Base-by-base conservation (phyloP, 306 rosid species). In the Lathyrus oleraceus region DNA sequence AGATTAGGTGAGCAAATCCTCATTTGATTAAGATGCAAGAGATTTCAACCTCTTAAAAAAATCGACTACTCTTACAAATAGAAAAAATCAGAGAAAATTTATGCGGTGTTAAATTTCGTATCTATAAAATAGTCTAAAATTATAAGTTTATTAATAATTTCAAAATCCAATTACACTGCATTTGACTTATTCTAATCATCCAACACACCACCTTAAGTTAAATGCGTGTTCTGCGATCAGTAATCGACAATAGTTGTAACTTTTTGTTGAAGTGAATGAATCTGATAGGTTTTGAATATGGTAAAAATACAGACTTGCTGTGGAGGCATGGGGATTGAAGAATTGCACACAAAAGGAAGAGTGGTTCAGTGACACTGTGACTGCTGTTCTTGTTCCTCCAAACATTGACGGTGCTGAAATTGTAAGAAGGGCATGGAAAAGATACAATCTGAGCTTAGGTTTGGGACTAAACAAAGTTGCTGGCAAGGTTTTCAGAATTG, bases 321-420 rank as follows among this genome's bases (percentile, higher is more conserved):
- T 95, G 71, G 97, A 91, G 84, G 99, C 99, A 65, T 95, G 99
- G 99, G 99, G 97, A 40, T 87, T 95, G 87, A 91, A 95, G 86
- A 95, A 95, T 74, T 95, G 99, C 87, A 95, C 99, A 66, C 89
- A 89, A 67, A 86, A 76, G 77, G 96, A 90, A 81, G 98, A 94
- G 80, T 94, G 98, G 98, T 68, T 10, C 66, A 94, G 98, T 81
- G 89, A 94, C 84, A 90, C 98, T 6, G 97, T 94, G 67, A 94
- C 97, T 71, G 97, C 98, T 78, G 89, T 90, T 61, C 8, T 94
- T 64, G 92, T 94, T 81, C 98, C 99, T 57, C 87, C 97, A 10
- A 72, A 90, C 77, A 85, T 94, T 83, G 97, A 94, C 27, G 85
- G 97, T 81, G 5, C 96, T 30, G 97, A 90, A 74, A 71, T 94